These are phyloP conservation scores for Ensete glaucum DNA, from an alignment of 176 grass and related monocot species.

Conservation along the genomic window DNA sequence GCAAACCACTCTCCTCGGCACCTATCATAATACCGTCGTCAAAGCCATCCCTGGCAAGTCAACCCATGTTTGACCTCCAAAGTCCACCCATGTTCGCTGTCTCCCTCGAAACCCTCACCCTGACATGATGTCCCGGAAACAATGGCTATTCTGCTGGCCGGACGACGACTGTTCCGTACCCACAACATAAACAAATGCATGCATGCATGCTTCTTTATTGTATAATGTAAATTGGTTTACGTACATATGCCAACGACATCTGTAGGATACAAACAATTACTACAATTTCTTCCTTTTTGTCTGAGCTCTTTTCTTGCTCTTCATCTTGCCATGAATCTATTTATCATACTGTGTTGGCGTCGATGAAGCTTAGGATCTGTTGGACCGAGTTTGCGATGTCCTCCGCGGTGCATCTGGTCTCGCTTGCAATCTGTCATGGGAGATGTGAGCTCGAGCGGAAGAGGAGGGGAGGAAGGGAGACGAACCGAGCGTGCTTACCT, in stretches of 20 bases:
- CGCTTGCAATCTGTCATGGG: constrained; percentile 40
- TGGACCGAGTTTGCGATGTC: constrained; percentile 86
- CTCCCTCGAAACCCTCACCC: neutral
- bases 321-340: neutral
- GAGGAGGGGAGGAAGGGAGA: neutral
- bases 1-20: no score
- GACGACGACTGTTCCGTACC: no score
- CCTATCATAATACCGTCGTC: neutral
- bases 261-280: neutral
- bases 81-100: neutral
- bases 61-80: neutral
- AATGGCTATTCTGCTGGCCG: no score
- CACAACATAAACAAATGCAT: neutral
- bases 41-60: neutral
- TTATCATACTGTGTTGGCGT: constrained; percentile 42
- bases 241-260: neutral
- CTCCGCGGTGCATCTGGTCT: constrained; percentile 66
- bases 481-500: constrained; percentile 30
- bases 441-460: neutral
- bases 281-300: neutral
- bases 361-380: constrained; percentile 88
- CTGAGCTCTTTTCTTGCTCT: no score
- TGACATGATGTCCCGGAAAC: no score
- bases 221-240: neutral
- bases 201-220: neutral